These are phyloP conservation scores for Fusarium brevicatenulatum DNA, from an alignment of 2,329 filamentous ascomycete species.

Conservation along the genomic window DNA sequence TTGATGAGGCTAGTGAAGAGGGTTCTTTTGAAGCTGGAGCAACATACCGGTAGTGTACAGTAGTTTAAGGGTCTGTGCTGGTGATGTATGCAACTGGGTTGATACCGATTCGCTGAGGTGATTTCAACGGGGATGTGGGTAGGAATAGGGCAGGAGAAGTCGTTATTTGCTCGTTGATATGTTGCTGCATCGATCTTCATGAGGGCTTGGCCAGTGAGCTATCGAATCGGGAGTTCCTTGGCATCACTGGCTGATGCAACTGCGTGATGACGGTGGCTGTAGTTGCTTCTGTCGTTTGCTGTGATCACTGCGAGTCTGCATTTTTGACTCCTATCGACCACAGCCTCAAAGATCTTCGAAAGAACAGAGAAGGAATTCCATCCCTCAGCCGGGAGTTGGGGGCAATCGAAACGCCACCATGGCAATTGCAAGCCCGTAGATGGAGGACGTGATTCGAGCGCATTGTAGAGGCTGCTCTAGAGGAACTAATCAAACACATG, in stretches of 20 bases:
- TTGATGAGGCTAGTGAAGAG: conserved; percentile 17
- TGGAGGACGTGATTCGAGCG: not conserved
- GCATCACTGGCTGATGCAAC: not conserved
- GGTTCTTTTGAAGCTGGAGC: conserved; percentile 22
- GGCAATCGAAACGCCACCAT: not conserved
- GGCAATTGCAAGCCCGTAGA: not conserved
- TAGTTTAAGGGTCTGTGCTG: conserved; percentile 20
- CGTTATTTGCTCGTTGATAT: not conserved
- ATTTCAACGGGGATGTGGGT: not conserved
- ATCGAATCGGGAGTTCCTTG: not conserved
- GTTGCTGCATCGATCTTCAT: not conserved
- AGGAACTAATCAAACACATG: not conserved
- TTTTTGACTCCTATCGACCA: not conserved
- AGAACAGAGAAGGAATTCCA: not conserved
- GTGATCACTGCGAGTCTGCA: not conserved
- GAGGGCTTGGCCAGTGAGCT: not conserved
- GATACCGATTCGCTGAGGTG: conserved; percentile 25
- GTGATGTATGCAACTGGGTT: not conserved
- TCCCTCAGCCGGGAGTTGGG: not conserved
- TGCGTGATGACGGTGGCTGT: not conserved
- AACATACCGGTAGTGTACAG: conserved; percentile 1
- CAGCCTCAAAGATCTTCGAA: not conserved
- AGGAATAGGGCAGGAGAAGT: not conserved
- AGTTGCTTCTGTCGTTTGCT: not conserved
- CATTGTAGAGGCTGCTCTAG: not conserved